Percentiles rank a stretch among this genome's conserved stretches.
Conservation (phyloP, 2,329 filamentous ascomycete species). For the Aspergillus sp. region DNA sequence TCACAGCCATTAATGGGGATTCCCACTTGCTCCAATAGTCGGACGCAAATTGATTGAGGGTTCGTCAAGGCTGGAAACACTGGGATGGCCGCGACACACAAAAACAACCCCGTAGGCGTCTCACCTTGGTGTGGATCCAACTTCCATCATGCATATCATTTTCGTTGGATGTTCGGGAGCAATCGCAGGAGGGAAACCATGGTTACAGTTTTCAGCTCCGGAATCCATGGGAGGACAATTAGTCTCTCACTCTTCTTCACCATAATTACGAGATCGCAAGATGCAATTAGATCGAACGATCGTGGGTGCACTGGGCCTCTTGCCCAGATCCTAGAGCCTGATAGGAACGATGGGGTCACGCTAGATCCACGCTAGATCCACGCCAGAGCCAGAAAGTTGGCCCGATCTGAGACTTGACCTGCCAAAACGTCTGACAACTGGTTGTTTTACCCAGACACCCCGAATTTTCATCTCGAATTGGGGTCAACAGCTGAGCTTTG, state of each 20-base stretch:
- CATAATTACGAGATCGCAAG: too few relatives aligned
- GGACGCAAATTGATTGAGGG: neutral
- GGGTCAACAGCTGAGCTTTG: neutral
- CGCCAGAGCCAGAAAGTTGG: slow-evolving; percentile 1
- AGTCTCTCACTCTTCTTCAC: too few relatives aligned
- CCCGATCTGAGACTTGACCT: neutral
- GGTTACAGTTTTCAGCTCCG: neutral
- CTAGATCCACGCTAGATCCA: slow-evolving; percentile 9
- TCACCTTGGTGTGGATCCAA: neutral
- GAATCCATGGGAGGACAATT: too few relatives aligned
- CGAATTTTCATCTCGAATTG: neutral
- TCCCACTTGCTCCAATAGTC: neutral
- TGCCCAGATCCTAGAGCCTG: slow-evolving; percentile 9
- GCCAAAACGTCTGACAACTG: neutral
- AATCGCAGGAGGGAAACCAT: neutral
- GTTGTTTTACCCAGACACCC: neutral
- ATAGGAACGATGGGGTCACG: slow-evolving; percentile 14
- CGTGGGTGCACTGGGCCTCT: slow-evolving; percentile 1
- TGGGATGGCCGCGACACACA: neutral
- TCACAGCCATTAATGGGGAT: neutral
- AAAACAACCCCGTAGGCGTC: neutral
- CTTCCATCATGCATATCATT: too few relatives aligned
- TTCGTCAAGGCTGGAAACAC: neutral
- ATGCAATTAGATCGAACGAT: neutral
- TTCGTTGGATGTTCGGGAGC: too few relatives aligned